Base-by-base conservation (phyloP, 495 filamentous ascomycete species). In the Neurospora terricola region DNA sequence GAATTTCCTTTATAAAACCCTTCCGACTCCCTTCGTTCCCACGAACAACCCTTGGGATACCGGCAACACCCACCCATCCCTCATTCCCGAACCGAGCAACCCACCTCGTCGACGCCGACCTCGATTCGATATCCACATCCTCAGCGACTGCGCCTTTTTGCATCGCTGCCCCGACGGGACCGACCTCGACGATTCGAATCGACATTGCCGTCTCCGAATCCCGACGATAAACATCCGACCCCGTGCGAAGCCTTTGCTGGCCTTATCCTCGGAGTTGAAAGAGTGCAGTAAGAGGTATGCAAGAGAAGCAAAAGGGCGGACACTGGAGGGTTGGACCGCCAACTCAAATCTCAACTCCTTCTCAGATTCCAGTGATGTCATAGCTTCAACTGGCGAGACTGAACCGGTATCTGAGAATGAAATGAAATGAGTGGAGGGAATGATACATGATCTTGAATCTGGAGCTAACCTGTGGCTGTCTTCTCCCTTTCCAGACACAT, bases 401-500 rank as follows among this genome's bases (percentile, higher is more conserved):
- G 77, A 76, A 75, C 77, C 80, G 77, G 78, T 30, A 72, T 72
- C 39, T 34, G 77, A 73, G 79, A 73, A 34, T 69, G 43, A 73
- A 42, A 72, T 73, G 43, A 72, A 70, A 66, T 71, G 66, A 54
- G 54, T 16, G 38, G 16, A 23, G 23, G 45, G 48, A 73, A 42
- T 62, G 39, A 42, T 18, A n/a, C 9, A 36, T 70, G 11, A 30
- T 66, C 5, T 18, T 36, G 54, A 66, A 70, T 30, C 8, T 37
- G 38, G 71, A 70, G 79, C 78, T 82, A 79, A 83, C 78, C 74
- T 76, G 71, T 75, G 73, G 42, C 71, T 75, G 77, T 75, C 72
- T 71, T 45, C 73, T 75, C 74, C 80, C 80, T 78, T 76, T 79
- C 76, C 81, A 86, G 84, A 80, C 83, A 81, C 82, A 83, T 86